Base-by-base conservation (phyloP, 805 yeast species). In the Saturnispora serradocipensis region DNA sequence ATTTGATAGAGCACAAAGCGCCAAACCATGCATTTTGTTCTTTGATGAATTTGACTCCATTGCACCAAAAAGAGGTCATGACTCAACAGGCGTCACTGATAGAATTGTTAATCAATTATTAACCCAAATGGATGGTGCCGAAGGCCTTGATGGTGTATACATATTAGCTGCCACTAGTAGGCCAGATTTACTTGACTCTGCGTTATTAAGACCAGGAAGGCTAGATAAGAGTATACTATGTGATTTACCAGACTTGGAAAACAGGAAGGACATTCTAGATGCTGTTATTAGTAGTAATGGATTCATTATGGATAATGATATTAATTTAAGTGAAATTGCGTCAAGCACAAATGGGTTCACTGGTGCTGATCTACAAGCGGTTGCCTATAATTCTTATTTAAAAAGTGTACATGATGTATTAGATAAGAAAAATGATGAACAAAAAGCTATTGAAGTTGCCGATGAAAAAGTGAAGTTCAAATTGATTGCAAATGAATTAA, bases 41-140 rank as follows among this genome's bases (percentile, higher is more conserved):
- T 90, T 91, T 67, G 98, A 91, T 68, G 97, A 91, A 63, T 90
- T 91, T 65, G 98, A 91, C 60, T 89, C 98, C 0, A 88, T 93
- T 62, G 97, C 98, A 0, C 98, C 98, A 0, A 90, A 90, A 65
- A 83, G 98, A 75, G 98, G 98, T 2, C 97, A 90, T 61, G 99
- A 91, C 64, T 87, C 96, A 1, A 90, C 98, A 0, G 98, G 98
- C 52, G 98, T 93, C 4, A 93, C 98, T 3, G 99, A 93, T 65
- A 77, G 99, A 59, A 97, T 93, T 40, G 99, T 93, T 25, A 93
- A 93, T 68, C 99, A 93, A 64, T 79, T 93, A 80, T 76, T 93
- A 60, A 93, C 99, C 0, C 97, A 93, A 65, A 90, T 93, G 96
- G 99, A 93, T 67, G 99, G 99, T 70, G 98, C 98, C 0, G 98